Conservation (phyloP, 2,329 filamentous ascomycete species). For the Cercospora brassicicola region DNA sequence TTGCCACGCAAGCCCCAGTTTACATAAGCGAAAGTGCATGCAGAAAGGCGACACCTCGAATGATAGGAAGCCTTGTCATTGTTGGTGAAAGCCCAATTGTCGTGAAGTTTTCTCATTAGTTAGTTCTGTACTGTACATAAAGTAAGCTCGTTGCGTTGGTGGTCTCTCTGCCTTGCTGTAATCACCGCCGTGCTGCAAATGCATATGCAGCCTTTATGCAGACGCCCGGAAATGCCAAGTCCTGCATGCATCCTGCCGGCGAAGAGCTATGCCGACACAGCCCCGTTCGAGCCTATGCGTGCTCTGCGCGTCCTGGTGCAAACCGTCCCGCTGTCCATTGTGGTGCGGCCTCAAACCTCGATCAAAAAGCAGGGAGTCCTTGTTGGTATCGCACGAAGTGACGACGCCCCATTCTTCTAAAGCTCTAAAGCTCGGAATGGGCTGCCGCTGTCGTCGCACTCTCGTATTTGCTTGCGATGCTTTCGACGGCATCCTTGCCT, state of each 20-base stretch:
- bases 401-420: not conserved
- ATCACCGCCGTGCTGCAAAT: not conserved
- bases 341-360: not conserved
- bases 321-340: not conserved
- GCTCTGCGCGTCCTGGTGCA: not conserved
- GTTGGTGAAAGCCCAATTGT: not conserved
- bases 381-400: not conserved
- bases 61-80: not conserved
- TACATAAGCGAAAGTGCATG: not conserved
- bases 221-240: slow-evolving; percentile 2
- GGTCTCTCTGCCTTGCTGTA: not conserved
- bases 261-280: not conserved
- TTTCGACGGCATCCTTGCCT: slow-evolving; percentile 16
- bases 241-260: not conserved
- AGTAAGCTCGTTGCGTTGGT: not conserved
- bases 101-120: not conserved
- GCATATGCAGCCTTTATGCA: not conserved
- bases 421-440: slow-evolving; percentile 31
- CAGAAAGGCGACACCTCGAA: not conserved
- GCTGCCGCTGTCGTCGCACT: not conserved
- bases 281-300: not conserved
- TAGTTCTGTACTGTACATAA: not conserved
- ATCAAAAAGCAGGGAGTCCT: not conserved
- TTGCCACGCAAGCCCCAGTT: not conserved
- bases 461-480: slow-evolving; percentile 24